A percentile compares a stretch with the other conserved stretches of the same genome.
These are phyloP conservation scores for Ashbya aceris DNA, from an alignment of 1,139 yeast species.

Conservation along the genomic window DNA sequence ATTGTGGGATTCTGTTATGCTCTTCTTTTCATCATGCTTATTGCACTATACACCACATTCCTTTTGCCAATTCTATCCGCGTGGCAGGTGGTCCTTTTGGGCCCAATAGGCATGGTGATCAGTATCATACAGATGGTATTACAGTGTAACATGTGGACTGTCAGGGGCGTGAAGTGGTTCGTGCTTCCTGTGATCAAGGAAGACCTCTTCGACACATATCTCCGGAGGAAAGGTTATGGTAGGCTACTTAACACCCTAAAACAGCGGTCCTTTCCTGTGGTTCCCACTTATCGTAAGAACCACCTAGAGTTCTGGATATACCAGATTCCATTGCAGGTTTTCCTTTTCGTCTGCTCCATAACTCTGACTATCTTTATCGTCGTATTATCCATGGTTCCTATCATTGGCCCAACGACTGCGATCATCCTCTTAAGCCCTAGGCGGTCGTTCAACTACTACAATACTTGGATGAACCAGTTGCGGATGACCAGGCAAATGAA, in stretches of 20 bases:
- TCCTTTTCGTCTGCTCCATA: slow-evolving; percentile 1
- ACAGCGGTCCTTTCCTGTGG: slow-evolving; percentile 5
- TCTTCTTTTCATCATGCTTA: slow-evolving; percentile 2
- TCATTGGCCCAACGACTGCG: slow-evolving; percentile 22
- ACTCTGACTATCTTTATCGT: slow-evolving; percentile 2
- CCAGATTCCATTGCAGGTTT: slow-evolving; percentile 5
- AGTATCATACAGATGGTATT: slow-evolving; percentile 9
- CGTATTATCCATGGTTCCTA: slow-evolving; percentile 19
- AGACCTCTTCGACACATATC: slow-evolving; percentile 5
- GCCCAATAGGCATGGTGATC: slow-evolving; percentile 11
- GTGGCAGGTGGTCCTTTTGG: slow-evolving; percentile 7
- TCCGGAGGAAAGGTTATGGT: slow-evolving; percentile 5
- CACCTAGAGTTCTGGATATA: slow-evolving; percentile 8
- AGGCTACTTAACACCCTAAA: slow-evolving; percentile 1
- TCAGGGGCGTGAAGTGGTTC: slow-evolving; percentile 6
- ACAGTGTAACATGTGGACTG: slow-evolving; percentile 7
- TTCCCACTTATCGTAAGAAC: slow-evolving; percentile 4
- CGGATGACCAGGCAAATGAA: slow-evolving; percentile 7
- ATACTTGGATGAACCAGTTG: slow-evolving; percentile 7
- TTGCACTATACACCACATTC: slow-evolving; percentile 4
- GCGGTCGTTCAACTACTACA: slow-evolving; percentile 19
- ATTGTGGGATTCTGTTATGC: slow-evolving; percentile 2
- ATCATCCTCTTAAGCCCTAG: slow-evolving; percentile 19
- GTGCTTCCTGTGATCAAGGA: slow-evolving; percentile 5
- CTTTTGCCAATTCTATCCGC: slow-evolving; percentile 6